These are phyloP conservation scores for Liquidambar formosana DNA, from an alignment of 164 flowering plant genomes.

Conservation along the genomic window DNA sequence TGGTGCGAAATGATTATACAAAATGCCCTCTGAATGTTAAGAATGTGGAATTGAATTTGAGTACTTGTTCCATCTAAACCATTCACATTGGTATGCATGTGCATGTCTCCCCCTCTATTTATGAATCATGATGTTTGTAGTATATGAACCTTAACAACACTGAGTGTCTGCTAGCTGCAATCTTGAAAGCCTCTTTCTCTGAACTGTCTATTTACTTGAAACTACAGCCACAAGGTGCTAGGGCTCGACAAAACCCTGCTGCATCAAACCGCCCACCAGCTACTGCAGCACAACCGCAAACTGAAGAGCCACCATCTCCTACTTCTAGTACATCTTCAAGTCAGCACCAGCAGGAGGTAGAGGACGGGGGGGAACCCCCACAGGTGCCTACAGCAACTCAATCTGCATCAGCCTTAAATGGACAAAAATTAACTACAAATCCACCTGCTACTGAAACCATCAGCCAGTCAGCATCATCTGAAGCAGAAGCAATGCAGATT, in stretches of 20 bases:
- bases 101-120: too few relatives aligned
- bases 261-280: constrained; percentile 37
- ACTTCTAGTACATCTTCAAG: constrained; percentile 48
- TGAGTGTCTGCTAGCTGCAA: too few relatives aligned
- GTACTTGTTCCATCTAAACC: too few relatives aligned
- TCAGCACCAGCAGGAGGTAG: constrained; percentile 32
- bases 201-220: constrained; percentile 3
- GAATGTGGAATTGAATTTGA: too few relatives aligned
- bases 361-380: constrained; percentile 32
- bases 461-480: constrained; percentile 26
- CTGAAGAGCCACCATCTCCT: constrained; percentile 49
- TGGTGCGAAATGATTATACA: too few relatives aligned
- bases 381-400: constrained; percentile 24
- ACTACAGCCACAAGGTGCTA: constrained; percentile 44
- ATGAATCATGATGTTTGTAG: too few relatives aligned
- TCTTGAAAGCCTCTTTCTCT: neutral
- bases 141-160: too few relatives aligned
- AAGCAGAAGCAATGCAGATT: constrained; percentile 41
- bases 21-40: too few relatives aligned
- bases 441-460: constrained; percentile 22
- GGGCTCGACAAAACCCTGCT: constrained; percentile 40
- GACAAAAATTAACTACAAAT: constrained; percentile 26
- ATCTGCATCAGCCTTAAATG: constrained; percentile 20
- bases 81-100: too few relatives aligned
- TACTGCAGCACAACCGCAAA: constrained; percentile 23